Evolutionary conservation across 2,329 filamentous ascomycete genomes (phyloP).

Genomic region (Hypoxylon sp.): DNA sequence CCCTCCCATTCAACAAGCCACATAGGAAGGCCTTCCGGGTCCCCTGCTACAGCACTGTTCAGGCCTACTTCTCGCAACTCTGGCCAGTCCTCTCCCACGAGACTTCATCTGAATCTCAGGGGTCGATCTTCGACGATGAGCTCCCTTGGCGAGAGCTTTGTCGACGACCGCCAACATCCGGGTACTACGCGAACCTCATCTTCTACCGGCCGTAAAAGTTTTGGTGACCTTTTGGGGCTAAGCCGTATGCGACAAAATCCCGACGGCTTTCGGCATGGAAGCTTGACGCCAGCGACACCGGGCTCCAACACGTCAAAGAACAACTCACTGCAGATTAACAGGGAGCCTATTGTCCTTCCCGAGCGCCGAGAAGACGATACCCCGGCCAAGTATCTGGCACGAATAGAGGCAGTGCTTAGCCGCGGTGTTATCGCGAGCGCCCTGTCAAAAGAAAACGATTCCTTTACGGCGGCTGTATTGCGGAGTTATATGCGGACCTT

Average conservation of each 20-base stretch:
- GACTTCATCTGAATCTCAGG: slow-evolving; percentile 69
- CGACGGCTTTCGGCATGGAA: slow-evolving; percentile 76
- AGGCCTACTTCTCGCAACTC: slow-evolving; percentile 62
- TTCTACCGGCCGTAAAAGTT: slow-evolving; percentile 91
- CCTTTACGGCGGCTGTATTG: slow-evolving; percentile 84
- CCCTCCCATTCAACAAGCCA: slow-evolving; percentile 49
- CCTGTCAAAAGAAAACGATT: slow-evolving; percentile 85
- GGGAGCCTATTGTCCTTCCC: slow-evolving; percentile 78
- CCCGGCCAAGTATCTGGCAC: slow-evolving; percentile 86
- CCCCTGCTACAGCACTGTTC: slow-evolving; percentile 64
- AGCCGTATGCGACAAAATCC: slow-evolving; percentile 84
- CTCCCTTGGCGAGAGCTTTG: slow-evolving; percentile 79
- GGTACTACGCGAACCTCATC: slow-evolving; percentile 81
- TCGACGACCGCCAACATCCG: slow-evolving; percentile 75
- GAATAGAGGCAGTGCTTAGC: slow-evolving; percentile 82
- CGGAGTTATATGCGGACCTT: slow-evolving; percentile 97
- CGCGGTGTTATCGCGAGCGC: slow-evolving; percentile 86
- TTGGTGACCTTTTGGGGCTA: slow-evolving; percentile 87
- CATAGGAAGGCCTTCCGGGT: slow-evolving; percentile 53
- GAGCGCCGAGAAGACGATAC: slow-evolving; percentile 89
- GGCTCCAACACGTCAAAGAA: slow-evolving; percentile 79
- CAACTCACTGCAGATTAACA: slow-evolving; percentile 82
- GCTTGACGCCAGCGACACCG: slow-evolving; percentile 76
- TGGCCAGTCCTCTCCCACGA: slow-evolving; percentile 76
- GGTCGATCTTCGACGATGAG: slow-evolving; percentile 91